Base-by-base conservation (phyloP, 108 stramenopile genomes). In the Fistulifera pelliculosa region DNA sequence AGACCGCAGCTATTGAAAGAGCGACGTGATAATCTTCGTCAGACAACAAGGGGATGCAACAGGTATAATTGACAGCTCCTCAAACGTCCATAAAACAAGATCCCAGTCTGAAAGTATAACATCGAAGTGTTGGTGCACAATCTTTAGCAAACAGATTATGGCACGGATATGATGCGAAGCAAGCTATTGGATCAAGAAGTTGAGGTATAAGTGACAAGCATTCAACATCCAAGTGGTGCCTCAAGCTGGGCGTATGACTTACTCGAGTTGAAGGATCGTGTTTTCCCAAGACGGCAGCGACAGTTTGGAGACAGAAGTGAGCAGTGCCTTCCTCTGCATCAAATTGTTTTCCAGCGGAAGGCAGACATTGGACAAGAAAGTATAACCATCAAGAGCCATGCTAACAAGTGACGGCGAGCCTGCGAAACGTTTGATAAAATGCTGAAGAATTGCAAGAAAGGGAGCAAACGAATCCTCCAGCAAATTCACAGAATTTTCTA, bases 231-330 rank as follows among this genome's bases (percentile, higher is more conserved):
- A 27, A 2, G 55, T 22, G 8, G 41, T 7, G 16, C 41, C 10
- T 10, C 15, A 54, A 11, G 55, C 26, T 21, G 55, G 55, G 11
- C 24, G 53, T 23, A 56, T 54, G 44, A 21, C 44, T 27, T 25
- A 27, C 50, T 28, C 4, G 31, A 41, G 48, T 41, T 4, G 55
- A 41, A 16, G 79, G 38, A 26, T 85, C 74, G 26, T 77, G 76
- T 42, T 83, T 80, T 40, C 85, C 85, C 90, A 87, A n/a, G 81
- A 60, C 22, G 90, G 90, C 19, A 92, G 56, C n/a, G 81, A 85
- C 10, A 92, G 64, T 55, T 92, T 92, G 65, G 84, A 87, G 13
- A 92, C 55, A 8, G 85, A 85, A 19, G 86, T 70, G 6, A 92
- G 54, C 35, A 92, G 60, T 1, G 83, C 82, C 22, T 76, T 68